These are phyloP conservation scores for Spinacia oleracea DNA, from an alignment of 179 eudicot species.

Conservation along the genomic window DNA sequence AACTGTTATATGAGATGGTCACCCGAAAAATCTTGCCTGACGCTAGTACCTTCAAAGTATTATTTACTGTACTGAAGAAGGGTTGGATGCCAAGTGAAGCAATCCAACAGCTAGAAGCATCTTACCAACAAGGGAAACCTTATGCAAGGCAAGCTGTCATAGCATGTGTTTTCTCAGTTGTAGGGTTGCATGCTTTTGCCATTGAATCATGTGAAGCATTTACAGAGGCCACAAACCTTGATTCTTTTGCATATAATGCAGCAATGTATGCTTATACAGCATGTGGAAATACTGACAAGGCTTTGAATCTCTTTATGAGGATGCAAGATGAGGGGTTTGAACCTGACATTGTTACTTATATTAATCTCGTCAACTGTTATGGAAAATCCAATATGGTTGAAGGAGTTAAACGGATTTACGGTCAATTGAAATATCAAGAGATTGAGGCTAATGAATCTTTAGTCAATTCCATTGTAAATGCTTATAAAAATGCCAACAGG, in stretches of 20 bases:
- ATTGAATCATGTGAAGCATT: conserved; percentile 48
- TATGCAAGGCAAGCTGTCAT: conserved; percentile 59
- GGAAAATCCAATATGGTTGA: conserved; percentile 78
- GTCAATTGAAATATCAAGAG: conserved; percentile 50
- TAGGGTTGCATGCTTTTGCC: conserved; percentile 59
- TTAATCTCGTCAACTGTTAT: conserved; percentile 67
- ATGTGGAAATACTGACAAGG: conserved; percentile 59
- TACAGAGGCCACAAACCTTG: conserved; percentile 36
- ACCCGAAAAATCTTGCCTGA: conserved; percentile 48
- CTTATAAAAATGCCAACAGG: conserved; percentile 55
- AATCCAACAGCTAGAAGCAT: conserved; percentile 50
- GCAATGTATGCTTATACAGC: conserved; percentile 59
- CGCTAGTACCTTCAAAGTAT: conserved; percentile 52
- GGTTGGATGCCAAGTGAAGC: conserved; percentile 59
- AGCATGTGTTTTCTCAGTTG: conserved; percentile 57
- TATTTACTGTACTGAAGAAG: conserved; percentile 69
- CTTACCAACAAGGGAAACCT: conserved; percentile 57
- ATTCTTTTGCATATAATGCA: conserved; percentile 55
- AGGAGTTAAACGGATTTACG: conserved; percentile 67
- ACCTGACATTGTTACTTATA: conserved; percentile 61
- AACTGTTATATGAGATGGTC: conserved; percentile 61
- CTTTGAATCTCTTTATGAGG: conserved; percentile 66
- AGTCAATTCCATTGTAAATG: conserved; percentile 57
- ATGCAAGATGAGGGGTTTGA: conserved; percentile 77
- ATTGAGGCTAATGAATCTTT: conserved; percentile 63